phyloP scores from a whole-genome alignment of 495 filamentous ascomycete species.

The Pyrenula aspistea region DNA sequence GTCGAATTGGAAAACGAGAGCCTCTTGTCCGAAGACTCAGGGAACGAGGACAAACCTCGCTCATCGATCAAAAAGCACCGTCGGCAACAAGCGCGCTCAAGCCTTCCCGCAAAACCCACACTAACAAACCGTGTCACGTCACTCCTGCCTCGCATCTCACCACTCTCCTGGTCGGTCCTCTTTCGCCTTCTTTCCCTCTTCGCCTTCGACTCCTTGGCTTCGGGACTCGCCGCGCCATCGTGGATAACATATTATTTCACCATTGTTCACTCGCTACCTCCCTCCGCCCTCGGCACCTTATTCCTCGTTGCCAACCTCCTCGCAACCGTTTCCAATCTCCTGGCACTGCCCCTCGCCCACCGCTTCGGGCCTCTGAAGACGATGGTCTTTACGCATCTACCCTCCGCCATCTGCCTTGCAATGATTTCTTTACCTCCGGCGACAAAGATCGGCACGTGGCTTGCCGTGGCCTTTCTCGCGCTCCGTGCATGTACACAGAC shows the following conservation, averaged over 20 bases:
- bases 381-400: background rate
- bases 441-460: slow-evolving; percentile 16
- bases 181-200: slow-evolving; percentile 67
- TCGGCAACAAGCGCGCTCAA: slow-evolving; percentile 1
- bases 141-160: slow-evolving; percentile 39
- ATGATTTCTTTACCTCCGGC: slow-evolving; percentile 50
- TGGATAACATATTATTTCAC: background rate
- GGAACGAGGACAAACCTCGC: slow-evolving; percentile 1
- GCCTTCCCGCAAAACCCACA: slow-evolving; percentile 8
- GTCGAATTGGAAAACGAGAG: slow-evolving; percentile 2
- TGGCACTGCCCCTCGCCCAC: background rate
- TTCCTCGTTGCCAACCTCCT: background rate
- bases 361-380: background rate
- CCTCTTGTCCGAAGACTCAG: slow-evolving; percentile 3
- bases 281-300: slow-evolving; percentile 1
- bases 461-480: slow-evolving; percentile 52
- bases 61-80: slow-evolving; percentile 26
- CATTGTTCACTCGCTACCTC: background rate
- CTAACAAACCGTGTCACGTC: background rate
- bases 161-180: slow-evolving; percentile 39
- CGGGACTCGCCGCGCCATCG: slow-evolving; percentile 42
- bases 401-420: slow-evolving; percentile 51
- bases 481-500: slow-evolving; percentile 56
- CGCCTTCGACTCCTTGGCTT: slow-evolving; percentile 65
- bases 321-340: background rate